These are phyloP conservation scores for Daedalea quercina DNA, from an alignment of 768 basidiomycete genomes.

Conservation along the genomic window DNA sequence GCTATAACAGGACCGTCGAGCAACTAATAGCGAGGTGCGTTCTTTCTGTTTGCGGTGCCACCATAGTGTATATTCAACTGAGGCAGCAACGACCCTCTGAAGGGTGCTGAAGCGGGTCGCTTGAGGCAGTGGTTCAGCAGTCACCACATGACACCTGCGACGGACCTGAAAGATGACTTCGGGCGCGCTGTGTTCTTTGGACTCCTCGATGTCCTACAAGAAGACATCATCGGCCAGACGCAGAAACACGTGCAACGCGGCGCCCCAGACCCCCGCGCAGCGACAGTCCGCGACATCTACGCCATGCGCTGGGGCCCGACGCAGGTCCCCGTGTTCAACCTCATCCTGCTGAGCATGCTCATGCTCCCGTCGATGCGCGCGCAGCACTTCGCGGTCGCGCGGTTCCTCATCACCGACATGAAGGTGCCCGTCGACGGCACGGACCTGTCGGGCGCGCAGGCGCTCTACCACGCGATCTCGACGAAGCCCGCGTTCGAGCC, in stretches of 20 bases:
- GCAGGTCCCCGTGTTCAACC: conserved; percentile 31
- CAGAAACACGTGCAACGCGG: neutral
- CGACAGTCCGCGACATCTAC: conserved; percentile 25
- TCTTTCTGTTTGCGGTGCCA: neutral
- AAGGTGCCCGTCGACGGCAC: conserved; percentile 31
- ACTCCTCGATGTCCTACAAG: conserved; percentile 19
- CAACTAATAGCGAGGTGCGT: neutral
- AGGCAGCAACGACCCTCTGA: conserved; percentile 18
- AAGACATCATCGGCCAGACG: conserved; percentile 21
- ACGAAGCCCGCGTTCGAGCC: conserved; percentile 35
- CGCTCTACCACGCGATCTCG: conserved; percentile 34
- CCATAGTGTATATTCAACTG: neutral
- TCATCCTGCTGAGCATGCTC: conserved; percentile 27
- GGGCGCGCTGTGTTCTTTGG: conserved; percentile 24
- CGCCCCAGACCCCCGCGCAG: neutral
- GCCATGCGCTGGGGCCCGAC: conserved; percentile 35
- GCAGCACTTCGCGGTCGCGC: conserved; percentile 25
- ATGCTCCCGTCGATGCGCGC: conserved; percentile 19
- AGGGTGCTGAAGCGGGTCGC: conserved; percentile 32
- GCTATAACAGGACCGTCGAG: neutral
- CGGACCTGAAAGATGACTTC: conserved; percentile 28
- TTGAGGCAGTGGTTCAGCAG: conserved; percentile 30
- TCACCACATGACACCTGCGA: conserved; percentile 27
- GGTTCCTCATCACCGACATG: conserved; percentile 26
- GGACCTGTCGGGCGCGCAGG: conserved; percentile 35